phyloP scores from a whole-genome alignment of 441 rosid genomes.

The Adansonia madagascariensis region DNA sequence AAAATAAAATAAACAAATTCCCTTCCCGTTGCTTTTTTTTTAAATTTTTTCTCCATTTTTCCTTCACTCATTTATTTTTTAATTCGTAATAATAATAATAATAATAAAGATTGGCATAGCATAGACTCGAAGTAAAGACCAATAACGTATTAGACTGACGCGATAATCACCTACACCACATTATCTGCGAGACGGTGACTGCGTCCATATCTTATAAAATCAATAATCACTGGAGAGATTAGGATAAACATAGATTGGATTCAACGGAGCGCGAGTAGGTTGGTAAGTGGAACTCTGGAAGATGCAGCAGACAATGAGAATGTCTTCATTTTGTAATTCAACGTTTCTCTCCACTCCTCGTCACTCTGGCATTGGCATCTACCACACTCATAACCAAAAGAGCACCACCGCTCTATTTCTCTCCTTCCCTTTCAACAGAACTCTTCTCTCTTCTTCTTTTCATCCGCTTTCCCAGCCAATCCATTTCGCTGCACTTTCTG shows the following conservation, averaged over 20 bases:
- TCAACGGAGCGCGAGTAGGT: neutral
- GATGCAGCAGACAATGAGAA: neutral
- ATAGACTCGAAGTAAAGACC: too few relatives aligned
- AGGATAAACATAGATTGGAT: neutral
- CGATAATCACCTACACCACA: too few relatives aligned
- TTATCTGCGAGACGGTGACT: too few relatives aligned
- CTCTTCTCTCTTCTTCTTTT: slow-evolving; percentile 29
- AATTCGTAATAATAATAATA: too few relatives aligned
- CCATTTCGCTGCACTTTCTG: slow-evolving; percentile 21
- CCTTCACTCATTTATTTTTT: too few relatives aligned
- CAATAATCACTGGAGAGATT: too few relatives aligned
- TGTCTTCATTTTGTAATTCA: neutral
- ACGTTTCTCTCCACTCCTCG: neutral
- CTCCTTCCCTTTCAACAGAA: slow-evolving; percentile 21
- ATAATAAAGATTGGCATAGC: too few relatives aligned
- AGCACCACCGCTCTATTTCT: neutral
- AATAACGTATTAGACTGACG: too few relatives aligned
- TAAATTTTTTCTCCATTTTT: too few relatives aligned
- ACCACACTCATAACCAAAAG: neutral
- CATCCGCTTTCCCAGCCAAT: slow-evolving; percentile 28
- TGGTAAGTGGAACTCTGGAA: neutral
- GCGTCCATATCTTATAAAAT: too few relatives aligned
- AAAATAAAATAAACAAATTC: too few relatives aligned
- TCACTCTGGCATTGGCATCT: neutral
- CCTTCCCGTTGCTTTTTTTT: too few relatives aligned